Evolutionary conservation across 176 grass and related monocot genomes (phyloP).

Genomic region (Musa acuminata): DNA sequence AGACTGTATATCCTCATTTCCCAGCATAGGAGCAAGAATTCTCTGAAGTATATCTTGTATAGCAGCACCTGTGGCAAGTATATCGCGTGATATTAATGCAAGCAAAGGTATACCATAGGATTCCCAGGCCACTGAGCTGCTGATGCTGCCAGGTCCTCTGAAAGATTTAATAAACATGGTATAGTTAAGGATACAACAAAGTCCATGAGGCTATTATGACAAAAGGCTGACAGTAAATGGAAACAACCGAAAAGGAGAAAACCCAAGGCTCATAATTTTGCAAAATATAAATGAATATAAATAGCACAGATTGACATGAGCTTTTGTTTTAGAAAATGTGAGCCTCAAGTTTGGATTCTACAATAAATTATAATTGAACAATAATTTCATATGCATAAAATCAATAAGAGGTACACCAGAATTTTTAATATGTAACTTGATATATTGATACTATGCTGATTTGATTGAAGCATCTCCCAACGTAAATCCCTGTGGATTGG

Average conservation of each 20-base stretch:
- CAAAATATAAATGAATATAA: slow-evolving; percentile 2
- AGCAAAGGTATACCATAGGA: slow-evolving; percentile 81
- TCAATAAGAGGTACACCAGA: not conserved
- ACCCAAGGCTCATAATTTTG: not conserved
- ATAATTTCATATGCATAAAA: not conserved
- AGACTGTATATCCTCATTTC: slow-evolving; percentile 36
- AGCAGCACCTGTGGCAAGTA: slow-evolving; percentile 46
- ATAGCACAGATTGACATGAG: slow-evolving; percentile 10
- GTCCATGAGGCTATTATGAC: not conserved
- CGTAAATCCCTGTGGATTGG: too few relatives aligned
- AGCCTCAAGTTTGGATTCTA: not conserved
- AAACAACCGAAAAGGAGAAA: not conserved
- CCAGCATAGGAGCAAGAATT: slow-evolving; percentile 70
- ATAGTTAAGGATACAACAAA: not conserved
- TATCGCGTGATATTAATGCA: slow-evolving; percentile 56
- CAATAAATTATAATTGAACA: not conserved
- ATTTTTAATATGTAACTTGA: not conserved
- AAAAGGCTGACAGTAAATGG: not conserved
- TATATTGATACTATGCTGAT: not conserved
- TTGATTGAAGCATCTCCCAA: too few relatives aligned
- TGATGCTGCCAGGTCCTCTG: slow-evolving; percentile 63
- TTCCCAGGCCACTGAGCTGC: slow-evolving; percentile 45
- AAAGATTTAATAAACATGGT: not conserved
- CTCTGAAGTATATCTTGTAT: slow-evolving; percentile 56
- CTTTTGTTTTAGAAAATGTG: not conserved